Conservation (phyloP, 2,329 filamentous ascomycete species). For the Nothomitra cinnamomea region DNA sequence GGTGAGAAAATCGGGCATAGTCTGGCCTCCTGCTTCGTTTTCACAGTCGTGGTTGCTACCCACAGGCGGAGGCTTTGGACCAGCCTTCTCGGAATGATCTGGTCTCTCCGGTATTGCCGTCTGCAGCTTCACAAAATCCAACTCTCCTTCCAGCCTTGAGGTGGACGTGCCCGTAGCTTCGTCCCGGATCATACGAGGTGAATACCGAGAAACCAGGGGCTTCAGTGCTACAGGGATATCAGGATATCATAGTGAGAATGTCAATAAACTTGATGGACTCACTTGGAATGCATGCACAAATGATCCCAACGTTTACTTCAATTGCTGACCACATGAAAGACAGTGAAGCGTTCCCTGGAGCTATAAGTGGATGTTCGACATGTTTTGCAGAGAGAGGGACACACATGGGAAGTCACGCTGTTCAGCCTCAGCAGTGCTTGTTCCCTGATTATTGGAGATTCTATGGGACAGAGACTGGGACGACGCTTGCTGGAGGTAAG, state of each 20-base stretch:
- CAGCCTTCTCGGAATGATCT: conserved; percentile 10
- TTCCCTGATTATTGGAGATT: conserved; percentile 16
- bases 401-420: conserved; percentile 35
- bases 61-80: conserved; percentile 5
- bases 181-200: not conserved
- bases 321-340: conserved; percentile 90
- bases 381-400: conserved; percentile 6
- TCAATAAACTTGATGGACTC: not conserved
- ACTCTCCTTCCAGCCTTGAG: not conserved
- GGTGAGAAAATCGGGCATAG: conserved; percentile 36
- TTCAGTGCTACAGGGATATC: conserved; percentile 35
- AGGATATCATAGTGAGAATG: not conserved
- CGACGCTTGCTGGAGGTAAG: conserved; percentile 65
- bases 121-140: not conserved
- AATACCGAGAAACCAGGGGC: conserved; percentile 42
- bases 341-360: conserved; percentile 56
- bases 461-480: conserved; percentile 25
- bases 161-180: not conserved
- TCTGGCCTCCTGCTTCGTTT: conserved; percentile 3
- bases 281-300: conserved; percentile 82
- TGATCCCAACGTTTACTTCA: conserved; percentile 79
- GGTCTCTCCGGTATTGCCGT: conserved; percentile 9
- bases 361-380: not conserved
- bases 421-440: conserved; percentile 20
- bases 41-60: conserved; percentile 1